Base-by-base conservation (phyloP, 2,329 filamentous ascomycete species). In the Colletotrichum gloeosporioides region DNA sequence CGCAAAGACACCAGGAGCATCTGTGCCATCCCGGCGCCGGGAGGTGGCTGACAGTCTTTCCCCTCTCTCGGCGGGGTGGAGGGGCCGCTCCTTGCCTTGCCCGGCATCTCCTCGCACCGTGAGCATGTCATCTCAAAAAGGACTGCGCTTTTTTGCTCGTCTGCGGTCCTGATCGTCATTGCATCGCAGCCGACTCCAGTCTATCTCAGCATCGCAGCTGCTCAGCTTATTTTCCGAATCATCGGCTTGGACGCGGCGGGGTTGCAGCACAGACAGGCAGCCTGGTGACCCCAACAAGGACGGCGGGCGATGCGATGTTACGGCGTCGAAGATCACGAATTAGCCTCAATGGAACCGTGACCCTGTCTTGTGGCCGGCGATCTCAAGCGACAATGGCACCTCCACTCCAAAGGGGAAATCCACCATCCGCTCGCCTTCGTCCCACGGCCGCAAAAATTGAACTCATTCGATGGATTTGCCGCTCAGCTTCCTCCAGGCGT, bases 11-110 rank as follows among this genome's bases (percentile, higher is more conserved):
- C 29, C n/a, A 66, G 29, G 65, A 39, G 27, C 49, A 71, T 67
- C 72, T 66, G 53, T 71, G 68, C 72, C 72, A 75, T 53, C 72
- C 72, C 49, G 61, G 72, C 25, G 13, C 61, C 49, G 32, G 67
- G 66, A 65, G 65, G 57, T 69, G 65, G 34, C 59, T 70, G 57
- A 63, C 36, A 34, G 36, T 39, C 69, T 63, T 31, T 49, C 29
- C 18, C 39, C 22, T 62, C 29, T 68, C 53, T 34, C 31, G 31
- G 63, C n/a, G n/a, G 53, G 34, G 36, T 32, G 49, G 73, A 34
- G 53, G 66, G 53, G 32, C 29, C 31, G 39, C 36, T 31, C 66
- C 57, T 22, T 59, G 27, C 0, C 39, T 49, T 49, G 39, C 31
- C 32, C 66, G 32, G 68, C 36, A 62, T 62, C 36, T 62, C 36